These are phyloP conservation scores for Irpex sp. DNA, from an alignment of 1,284 basidiomycete species.

Conservation along the genomic window DNA sequence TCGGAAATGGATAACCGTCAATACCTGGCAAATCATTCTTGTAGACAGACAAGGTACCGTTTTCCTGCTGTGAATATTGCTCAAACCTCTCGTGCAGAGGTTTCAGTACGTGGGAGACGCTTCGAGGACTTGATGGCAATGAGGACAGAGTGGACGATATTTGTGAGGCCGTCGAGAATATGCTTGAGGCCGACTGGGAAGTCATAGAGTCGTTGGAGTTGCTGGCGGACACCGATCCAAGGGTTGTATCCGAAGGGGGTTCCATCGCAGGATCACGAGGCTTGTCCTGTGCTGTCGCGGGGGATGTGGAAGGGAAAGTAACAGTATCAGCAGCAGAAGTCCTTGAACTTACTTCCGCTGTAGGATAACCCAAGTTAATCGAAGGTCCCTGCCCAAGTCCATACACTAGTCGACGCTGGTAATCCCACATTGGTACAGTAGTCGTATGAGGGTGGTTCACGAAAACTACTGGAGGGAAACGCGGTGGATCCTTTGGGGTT, in stretches of 20 bases:
- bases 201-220: background rate
- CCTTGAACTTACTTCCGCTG: background rate
- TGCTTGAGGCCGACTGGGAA: slow-evolving; percentile 1
- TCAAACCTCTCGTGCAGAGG: background rate
- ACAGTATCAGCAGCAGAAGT: background rate
- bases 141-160: background rate
- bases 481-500: slow-evolving; percentile 27
- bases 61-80: background rate
- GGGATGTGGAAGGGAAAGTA: background rate
- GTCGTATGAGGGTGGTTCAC: slow-evolving; percentile 17
- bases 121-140: background rate
- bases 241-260: background rate
- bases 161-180: background rate
- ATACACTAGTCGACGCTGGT: slow-evolving; percentile 18
- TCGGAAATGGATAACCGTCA: slow-evolving; percentile 18
- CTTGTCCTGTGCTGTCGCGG: background rate
- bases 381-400: background rate
- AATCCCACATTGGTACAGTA: slow-evolving; percentile 24
- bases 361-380: background rate
- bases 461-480: slow-evolving; percentile 29
- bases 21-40: background rate
- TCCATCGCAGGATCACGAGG: background rate
- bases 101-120: background rate
- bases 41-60: background rate
- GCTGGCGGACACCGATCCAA: background rate